Conservation (phyloP, 495 filamentous ascomycete genomes). For the Tuber umbilicatum region DNA sequence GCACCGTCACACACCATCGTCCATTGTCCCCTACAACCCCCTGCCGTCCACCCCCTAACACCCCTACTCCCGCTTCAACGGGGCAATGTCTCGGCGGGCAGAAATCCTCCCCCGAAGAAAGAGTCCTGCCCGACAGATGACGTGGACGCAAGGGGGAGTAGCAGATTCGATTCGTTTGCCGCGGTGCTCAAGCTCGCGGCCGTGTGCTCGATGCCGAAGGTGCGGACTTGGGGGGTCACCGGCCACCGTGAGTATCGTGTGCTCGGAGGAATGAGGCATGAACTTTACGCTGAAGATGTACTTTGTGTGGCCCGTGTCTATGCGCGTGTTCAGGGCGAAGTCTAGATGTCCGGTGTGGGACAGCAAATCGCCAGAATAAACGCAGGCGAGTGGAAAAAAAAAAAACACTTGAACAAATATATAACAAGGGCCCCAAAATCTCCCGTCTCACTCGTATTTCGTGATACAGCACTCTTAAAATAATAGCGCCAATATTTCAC, state of each 20-base stretch:
- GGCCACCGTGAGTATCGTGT: constrained; percentile 61
- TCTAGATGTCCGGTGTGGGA: constrained; percentile 61
- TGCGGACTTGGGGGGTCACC: constrained; percentile 61
- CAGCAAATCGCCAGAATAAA: no score
- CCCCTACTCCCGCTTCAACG: constrained; percentile 30
- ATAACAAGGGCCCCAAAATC: no score
- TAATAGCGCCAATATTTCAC: no score
- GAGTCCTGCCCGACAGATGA: constrained; percentile 8
- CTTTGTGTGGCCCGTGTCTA: constrained; percentile 59
- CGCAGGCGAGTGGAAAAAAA: no score
- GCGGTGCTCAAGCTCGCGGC: constrained; percentile 17
- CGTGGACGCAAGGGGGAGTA: constrained; percentile 7
- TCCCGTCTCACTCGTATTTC: no score
- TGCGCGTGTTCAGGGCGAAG: constrained; percentile 58
- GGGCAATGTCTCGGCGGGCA: constrained; percentile 6
- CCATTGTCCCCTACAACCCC: no score
- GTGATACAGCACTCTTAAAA: no score
- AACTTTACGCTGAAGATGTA: constrained; percentile 79
- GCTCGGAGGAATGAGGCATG: constrained; percentile 67
- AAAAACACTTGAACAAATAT: no score
- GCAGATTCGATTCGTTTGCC: not conserved
- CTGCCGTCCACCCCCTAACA: no score
- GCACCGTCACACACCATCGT: no score
- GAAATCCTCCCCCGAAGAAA: not conserved
- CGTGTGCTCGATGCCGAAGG: constrained; percentile 66